Base-by-base conservation (phyloP, 2,329 filamentous ascomycete species). In the Ophiostoma triangulosporum region DNA sequence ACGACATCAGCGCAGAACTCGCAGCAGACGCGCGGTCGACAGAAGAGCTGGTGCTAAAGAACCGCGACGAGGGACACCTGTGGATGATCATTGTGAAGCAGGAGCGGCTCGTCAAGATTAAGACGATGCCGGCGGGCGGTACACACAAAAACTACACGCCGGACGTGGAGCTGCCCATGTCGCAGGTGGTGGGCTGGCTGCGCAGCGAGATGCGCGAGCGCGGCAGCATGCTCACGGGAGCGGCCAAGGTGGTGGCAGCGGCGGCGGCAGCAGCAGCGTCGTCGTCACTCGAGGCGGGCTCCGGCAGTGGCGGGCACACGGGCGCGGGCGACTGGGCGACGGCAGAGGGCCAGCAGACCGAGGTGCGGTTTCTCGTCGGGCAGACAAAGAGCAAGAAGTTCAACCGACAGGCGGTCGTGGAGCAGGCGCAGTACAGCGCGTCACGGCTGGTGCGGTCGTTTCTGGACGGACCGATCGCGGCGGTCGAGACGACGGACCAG, bases 71-170 rank as follows among this genome's bases (percentile, higher is more conserved):
- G 60, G 76, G 76, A 27, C 86, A 95, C 65, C 84, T 79, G 26
- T 97, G 90, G 88, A 81, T 95, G 56, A 80, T 96, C 35, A 85
- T 94, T 57, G 83, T 95, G 62, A 95, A 95, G 65, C 84, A 81
- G 56, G 58, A 59, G 26, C 86, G 79, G 62, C 82, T 72, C 69
- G 74, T 94, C 48, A 95, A 94, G 68, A 78, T 95, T 58, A 87
- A 85, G 64, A 88, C 80, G 12, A 78, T 90, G 63, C 77, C 81
- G 26, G 17, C 50, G 12, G 8, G 24, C 3, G 43, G 48, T 9
- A 38, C 46, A 12, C 35, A 51, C 31, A 81, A 83, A 56, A 93
- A 86, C 62, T 88, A 94, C 56, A 73, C 81, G 8, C 70, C 74
- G 27, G 88, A 94, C 60, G 79, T 77, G 4, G 93, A 97, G 59